phyloP scores from a whole-genome alignment of 208 protist genomes.

The Hexamita inflata region DNA sequence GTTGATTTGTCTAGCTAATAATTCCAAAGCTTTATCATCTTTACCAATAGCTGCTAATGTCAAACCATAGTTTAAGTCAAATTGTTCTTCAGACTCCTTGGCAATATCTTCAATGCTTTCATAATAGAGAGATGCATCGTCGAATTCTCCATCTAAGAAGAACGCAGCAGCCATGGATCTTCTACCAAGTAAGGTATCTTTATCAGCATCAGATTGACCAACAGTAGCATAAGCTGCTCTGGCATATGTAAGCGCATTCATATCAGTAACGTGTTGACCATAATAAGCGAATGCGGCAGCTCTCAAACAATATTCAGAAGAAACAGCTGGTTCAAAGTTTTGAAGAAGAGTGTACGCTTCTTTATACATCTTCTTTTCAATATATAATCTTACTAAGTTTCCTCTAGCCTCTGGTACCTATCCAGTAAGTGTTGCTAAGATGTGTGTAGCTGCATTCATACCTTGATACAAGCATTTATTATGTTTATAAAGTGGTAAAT shows the following conservation, averaged over 20 bases:
- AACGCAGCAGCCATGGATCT: conserved; percentile 17
- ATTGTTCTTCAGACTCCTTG: conserved; percentile 25
- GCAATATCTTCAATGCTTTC: conserved; percentile 3
- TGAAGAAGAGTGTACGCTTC: conserved; percentile 4
- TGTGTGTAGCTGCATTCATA: conserved; percentile 15
- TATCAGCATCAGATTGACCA: conserved; percentile 26
- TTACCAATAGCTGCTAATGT: conserved; percentile 12
- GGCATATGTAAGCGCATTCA: conserved; percentile 11
- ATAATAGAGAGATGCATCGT: conserved; percentile 5
- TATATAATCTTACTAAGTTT: conserved; percentile 19
- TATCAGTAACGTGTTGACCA: conserved; percentile 8
- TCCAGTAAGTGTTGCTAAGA: background rate
- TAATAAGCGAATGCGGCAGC: conserved; percentile 17
- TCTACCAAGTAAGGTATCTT: conserved; percentile 11
- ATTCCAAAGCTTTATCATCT: conserved; percentile 10
- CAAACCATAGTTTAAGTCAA: conserved; percentile 17
- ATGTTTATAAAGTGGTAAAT: conserved; percentile 18
- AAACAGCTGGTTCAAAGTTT: conserved; percentile 20
- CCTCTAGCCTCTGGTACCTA: background rate
- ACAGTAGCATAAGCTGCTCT: conserved; percentile 19
- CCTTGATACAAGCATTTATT: conserved; percentile 12
- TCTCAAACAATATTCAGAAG: conserved; percentile 19
- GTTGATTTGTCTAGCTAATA: background rate
- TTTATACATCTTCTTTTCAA: conserved; percentile 16
- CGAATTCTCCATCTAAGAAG: conserved; percentile 26